Conservation (phyloP, 352 stramenopile genomes). For the Globisporangium paroecandrum region DNA sequence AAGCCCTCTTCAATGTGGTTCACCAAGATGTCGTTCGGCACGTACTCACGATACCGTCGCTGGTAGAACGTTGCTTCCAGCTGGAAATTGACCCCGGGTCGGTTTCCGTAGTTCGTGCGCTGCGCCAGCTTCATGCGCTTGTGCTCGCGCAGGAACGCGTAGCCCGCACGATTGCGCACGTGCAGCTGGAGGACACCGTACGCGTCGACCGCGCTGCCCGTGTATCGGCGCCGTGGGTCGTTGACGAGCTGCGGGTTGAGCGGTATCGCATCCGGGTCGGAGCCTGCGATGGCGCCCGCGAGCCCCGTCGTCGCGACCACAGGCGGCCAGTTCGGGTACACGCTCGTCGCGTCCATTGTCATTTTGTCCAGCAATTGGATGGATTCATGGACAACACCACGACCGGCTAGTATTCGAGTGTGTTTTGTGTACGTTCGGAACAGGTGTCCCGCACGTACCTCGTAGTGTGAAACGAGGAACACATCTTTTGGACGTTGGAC, state of each 20-base stretch:
- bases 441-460: background rate
- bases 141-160: conserved; percentile 49
- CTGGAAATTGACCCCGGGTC: conserved; percentile 1
- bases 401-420: background rate
- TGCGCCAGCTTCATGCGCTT: conserved; percentile 33
- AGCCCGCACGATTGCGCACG: conserved; percentile 52
- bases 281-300: conserved; percentile 38
- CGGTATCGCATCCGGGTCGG: conserved; percentile 45
- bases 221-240: conserved; percentile 38
- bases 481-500: background rate
- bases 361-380: conserved; percentile 6
- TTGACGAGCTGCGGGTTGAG: conserved; percentile 47
- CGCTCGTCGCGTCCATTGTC: conserved; percentile 51
- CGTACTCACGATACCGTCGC: conserved; percentile 35
- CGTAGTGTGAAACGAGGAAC: background rate
- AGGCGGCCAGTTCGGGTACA: conserved; percentile 55
- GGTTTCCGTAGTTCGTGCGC: background rate
- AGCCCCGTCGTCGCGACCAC: conserved; percentile 48
- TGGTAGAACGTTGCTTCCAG: conserved; percentile 31
- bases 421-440: background rate
- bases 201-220: conserved; percentile 42
- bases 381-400: background rate
- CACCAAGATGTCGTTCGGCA: conserved; percentile 46
- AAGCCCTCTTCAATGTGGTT: conserved; percentile 29
- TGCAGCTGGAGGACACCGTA: conserved; percentile 41